These are phyloP conservation scores for Aurinia saxatilis DNA, from an alignment of 345 rosid species.

Conservation along the genomic window DNA sequence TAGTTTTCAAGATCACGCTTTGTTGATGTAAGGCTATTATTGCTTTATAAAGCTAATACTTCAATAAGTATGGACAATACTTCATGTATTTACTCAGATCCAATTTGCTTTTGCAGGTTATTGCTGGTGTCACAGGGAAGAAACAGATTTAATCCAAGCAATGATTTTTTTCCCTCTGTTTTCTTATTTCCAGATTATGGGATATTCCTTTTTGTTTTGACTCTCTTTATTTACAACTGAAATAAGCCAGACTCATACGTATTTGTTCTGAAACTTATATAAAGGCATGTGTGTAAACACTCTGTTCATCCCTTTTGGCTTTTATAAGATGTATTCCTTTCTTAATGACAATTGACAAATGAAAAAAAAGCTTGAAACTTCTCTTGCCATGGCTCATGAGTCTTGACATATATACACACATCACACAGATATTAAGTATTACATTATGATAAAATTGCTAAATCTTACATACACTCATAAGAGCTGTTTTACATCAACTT, in stretches of 20 bases:
- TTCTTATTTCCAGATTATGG: slow-evolving; percentile 7
- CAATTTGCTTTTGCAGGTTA: slow-evolving; percentile 44
- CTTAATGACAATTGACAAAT: not conserved
- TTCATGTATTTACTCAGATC: not conserved
- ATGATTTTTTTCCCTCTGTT: not conserved
- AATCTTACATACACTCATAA: slow-evolving; percentile 14
- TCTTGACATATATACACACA: slow-evolving; percentile 14
- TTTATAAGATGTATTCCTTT: slow-evolving; percentile 3
- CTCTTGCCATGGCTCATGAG: slow-evolving; percentile 2
- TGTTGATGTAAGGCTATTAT: not conserved
- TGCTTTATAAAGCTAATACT: not conserved
- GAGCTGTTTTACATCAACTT: slow-evolving; percentile 1
- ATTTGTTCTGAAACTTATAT: slow-evolving; percentile 16
- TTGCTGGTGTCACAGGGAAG: slow-evolving; percentile 86
- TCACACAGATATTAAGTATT: slow-evolving; percentile 5
- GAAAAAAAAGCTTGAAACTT: slow-evolving; percentile 6
- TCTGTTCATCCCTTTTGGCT: slow-evolving; percentile 3
- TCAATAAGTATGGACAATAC: not conserved
- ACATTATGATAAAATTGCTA: slow-evolving; percentile 10
- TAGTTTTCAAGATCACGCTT: not conserved
- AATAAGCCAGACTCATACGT: slow-evolving; percentile 39
- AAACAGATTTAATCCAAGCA: slow-evolving; percentile 31
- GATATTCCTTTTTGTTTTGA: slow-evolving; percentile 1
- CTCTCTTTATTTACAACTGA: slow-evolving; percentile 17
- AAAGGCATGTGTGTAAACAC: slow-evolving; percentile 17